These are phyloP conservation scores for Thelonectria blattea DNA, from an alignment of 2,329 filamentous ascomycete species.

Conservation along the genomic window DNA sequence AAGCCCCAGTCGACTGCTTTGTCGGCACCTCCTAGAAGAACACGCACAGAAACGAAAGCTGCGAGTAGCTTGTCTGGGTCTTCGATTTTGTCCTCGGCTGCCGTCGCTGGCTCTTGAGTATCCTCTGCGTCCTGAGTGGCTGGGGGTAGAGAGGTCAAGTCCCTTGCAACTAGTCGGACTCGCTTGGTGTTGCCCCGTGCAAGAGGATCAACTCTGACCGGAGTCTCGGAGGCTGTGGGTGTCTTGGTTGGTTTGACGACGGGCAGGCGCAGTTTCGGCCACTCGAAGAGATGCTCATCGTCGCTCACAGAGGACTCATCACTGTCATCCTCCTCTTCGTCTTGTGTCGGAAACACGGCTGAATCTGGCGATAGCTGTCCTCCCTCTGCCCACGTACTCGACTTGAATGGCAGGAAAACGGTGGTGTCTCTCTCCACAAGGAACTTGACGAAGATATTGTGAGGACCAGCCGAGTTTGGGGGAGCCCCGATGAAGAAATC, in stretches of 20 bases:
- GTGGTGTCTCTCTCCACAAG: constrained; percentile 19
- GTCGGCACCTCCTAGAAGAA: constrained; percentile 65
- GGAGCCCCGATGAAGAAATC: constrained; percentile 35
- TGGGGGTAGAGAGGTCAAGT: constrained; percentile 37
- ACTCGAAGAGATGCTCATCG: constrained; percentile 25
- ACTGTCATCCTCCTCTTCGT: constrained; percentile 13
- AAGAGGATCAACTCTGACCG: constrained; percentile 13
- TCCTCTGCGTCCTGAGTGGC: constrained; percentile 6
- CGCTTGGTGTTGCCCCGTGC: constrained; percentile 34
- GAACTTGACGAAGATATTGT: constrained; percentile 43
- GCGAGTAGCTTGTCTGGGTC: constrained; percentile 52
- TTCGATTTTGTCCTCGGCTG: constrained; percentile 21
- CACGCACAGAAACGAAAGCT: constrained; percentile 63
- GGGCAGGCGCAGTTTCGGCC: constrained; percentile 21
- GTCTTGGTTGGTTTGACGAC: background rate
- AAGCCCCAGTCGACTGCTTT: constrained; percentile 67
- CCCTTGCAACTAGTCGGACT: constrained; percentile 39
- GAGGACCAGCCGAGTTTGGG: constrained; percentile 37
- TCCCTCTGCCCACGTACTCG: constrained; percentile 36
- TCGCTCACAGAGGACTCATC: constrained; percentile 25
- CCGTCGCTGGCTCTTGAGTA: background rate
- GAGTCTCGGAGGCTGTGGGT: background rate
- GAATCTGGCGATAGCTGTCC: constrained; percentile 34
- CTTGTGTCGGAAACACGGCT: constrained; percentile 16
- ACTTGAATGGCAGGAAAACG: background rate